Base-by-base conservation (phyloP, 768 basidiomycete species). In the Pleurotus tuoliensis region DNA sequence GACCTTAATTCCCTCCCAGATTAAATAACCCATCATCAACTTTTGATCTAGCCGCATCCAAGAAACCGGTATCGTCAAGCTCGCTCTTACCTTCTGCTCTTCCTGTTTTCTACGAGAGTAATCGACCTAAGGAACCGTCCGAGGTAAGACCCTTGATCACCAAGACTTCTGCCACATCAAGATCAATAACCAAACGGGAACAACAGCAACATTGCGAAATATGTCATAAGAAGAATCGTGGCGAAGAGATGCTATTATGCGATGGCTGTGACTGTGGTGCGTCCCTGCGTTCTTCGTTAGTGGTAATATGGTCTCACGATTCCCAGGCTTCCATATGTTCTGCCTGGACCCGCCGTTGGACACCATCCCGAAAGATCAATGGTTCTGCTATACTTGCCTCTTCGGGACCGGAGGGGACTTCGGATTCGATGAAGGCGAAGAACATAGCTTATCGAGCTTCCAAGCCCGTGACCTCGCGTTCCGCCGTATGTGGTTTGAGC, bases 391-490 rank as follows among this genome's bases (percentile, higher is more conserved):
- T 63, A 86, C 87, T 3, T 99, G 97, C 67, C 76, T 99, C 18
- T 81, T 94, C 40, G 88, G 86, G 39, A 95, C 92, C 0, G 95
- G 96, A 9, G 91, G 91, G 51, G 97, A 98, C 71, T 99, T 92
- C 64, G 97, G 97, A 27, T 99, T 98, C 65, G 97, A 98, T 64
- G 95, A 98, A 66, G 97, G 97, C 40, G 89, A 98, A 71, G 96
- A 98, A 62, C 97, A 99, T 69, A 85, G 86, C 58, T 79, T 99
- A 39, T 82, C 90, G 24, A 93, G 86, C 64, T 98, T 98, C 72
- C 93, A 94, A 64, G 90, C 88, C 45, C 84, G 95, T 37, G 97
- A 97, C 65, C 76, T 80, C 20, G 92, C 91, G 63, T 99, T 99
- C 72, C 84, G 93, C 58, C 80, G 84, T 51, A 75, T 87, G 58